phyloP scores from a whole-genome alignment of 495 filamentous ascomycete genomes.

The Penicillium flavigenum region DNA sequence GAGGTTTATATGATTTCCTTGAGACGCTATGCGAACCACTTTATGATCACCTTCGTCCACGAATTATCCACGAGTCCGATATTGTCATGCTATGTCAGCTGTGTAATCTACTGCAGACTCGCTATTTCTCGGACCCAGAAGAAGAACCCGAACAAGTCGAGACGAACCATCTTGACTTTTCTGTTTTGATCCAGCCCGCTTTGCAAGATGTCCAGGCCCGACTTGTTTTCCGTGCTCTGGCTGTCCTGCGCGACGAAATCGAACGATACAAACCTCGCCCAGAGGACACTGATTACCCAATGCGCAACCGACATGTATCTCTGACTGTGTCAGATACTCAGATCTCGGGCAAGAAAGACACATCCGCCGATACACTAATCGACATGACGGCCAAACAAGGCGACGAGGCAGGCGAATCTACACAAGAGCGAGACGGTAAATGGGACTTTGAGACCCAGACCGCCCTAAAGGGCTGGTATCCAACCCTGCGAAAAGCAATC shows the following conservation, averaged over 20 bases:
- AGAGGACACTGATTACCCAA: constrained; percentile 67
- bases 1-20: constrained; percentile 67
- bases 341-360: constrained; percentile 47
- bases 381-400: constrained; percentile 52
- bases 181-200: constrained; percentile 62
- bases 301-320: constrained; percentile 47
- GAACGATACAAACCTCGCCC: constrained; percentile 67
- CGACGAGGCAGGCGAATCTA: constrained; percentile 49
- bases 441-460: constrained; percentile 56
- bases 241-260: constrained; percentile 66
- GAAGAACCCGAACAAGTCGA: constrained; percentile 62
- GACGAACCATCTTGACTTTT: constrained; percentile 62
- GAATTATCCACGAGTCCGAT: constrained; percentile 69
- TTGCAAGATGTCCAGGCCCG: constrained; percentile 73
- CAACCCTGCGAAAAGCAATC: constrained; percentile 72
- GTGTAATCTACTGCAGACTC: constrained; percentile 77
- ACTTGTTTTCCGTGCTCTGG: constrained; percentile 69
- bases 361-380: constrained; percentile 42
- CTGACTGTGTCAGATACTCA: constrained; percentile 50
- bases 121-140: constrained; percentile 71
- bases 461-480: constrained; percentile 56
- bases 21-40: constrained; percentile 72
- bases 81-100: constrained; percentile 77
- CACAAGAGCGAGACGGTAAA: constrained; percentile 45
- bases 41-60: constrained; percentile 69